Conservation (phyloP, 2,329 filamentous ascomycete species). For the Samsoniella hepiali region DNA sequence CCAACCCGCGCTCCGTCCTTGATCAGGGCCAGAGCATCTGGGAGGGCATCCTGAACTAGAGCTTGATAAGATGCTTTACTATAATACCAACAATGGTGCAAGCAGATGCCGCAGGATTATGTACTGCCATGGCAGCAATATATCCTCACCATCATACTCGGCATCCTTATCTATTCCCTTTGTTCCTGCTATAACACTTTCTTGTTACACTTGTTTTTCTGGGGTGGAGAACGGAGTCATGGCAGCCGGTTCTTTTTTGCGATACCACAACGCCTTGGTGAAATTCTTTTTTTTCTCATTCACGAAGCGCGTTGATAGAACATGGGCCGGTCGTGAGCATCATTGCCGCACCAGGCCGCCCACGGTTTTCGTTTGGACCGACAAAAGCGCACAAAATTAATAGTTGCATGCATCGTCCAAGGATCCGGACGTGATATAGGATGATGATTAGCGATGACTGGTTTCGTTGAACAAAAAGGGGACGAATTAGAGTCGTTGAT, state of each 20-base stretch:
- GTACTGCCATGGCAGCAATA: conserved; percentile 20
- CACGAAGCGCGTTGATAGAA: conserved; percentile 6
- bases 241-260: conserved; percentile 15
- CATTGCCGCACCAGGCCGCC: background rate
- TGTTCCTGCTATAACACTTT: conserved; percentile 22
- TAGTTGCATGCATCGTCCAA: conserved; percentile 17
- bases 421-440: conserved; percentile 11
- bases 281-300: conserved; percentile 1
- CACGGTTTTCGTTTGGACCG: conserved; percentile 1
- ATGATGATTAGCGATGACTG: conserved; percentile 17
- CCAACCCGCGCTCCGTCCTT: conserved; percentile 47
- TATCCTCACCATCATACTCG: background rate
- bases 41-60: conserved; percentile 59
- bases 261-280: conserved; percentile 14
- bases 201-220: conserved; percentile 13
- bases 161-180: conserved; percentile 21
- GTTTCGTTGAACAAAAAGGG: conserved; percentile 3
- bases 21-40: conserved; percentile 65
- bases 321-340: background rate
- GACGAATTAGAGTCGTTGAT: conserved; percentile 14
- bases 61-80: conserved; percentile 1
- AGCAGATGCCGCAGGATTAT: conserved; percentile 15
- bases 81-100: conserved; percentile 14
- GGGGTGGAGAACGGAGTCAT: conserved; percentile 19
- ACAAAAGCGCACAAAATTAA: conserved; percentile 16